Evolutionary conservation across 2,329 filamentous ascomycete genomes (phyloP).

Genomic region (Colletotrichum karsti): DNA sequence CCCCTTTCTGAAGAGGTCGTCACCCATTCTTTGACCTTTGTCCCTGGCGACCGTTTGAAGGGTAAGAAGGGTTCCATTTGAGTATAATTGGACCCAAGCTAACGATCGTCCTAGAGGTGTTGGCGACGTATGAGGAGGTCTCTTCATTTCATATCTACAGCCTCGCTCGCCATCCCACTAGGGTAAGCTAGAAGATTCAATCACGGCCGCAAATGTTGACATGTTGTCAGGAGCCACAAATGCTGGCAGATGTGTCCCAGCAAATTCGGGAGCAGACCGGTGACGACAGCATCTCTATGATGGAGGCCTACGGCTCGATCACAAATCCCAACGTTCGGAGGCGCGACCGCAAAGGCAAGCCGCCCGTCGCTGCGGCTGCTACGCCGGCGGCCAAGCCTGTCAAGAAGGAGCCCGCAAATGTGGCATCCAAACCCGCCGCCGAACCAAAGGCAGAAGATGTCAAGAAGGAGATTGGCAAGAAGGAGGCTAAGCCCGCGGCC

Average conservation of each 20-base stretch:
- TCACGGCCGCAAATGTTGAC: background rate
- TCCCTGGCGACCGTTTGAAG: slow-evolving; percentile 76
- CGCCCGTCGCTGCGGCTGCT: slow-evolving; percentile 30
- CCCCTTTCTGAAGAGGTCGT: slow-evolving; percentile 58
- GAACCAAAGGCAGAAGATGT: slow-evolving; percentile 33
- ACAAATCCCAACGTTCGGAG: slow-evolving; percentile 73
- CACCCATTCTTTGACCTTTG: slow-evolving; percentile 70
- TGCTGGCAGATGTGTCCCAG: slow-evolving; percentile 74
- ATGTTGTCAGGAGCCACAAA: slow-evolving; percentile 64
- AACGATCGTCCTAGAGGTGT: slow-evolving; percentile 61
- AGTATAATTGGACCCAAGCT: slow-evolving; percentile 24
- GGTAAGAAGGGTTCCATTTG: slow-evolving; percentile 48
- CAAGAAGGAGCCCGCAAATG: slow-evolving; percentile 41
- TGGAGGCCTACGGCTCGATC: slow-evolving; percentile 77
- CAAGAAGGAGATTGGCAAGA: slow-evolving; percentile 45
- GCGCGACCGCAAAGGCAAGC: slow-evolving; percentile 51
- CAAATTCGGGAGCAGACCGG: slow-evolving; percentile 66
- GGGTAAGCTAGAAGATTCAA: slow-evolving; percentile 49
- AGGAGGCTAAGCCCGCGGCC: slow-evolving; percentile 46
- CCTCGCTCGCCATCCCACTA: slow-evolving; percentile 74
- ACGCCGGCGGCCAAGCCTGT: slow-evolving; percentile 35
- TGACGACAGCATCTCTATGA: slow-evolving; percentile 67
- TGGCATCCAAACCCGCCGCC: slow-evolving; percentile 30
- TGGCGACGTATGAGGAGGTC: slow-evolving; percentile 76
- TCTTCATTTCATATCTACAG: slow-evolving; percentile 89